phyloP scores from a whole-genome alignment of 352 stramenopile genomes.

The Pythium myriotylum region DNA sequence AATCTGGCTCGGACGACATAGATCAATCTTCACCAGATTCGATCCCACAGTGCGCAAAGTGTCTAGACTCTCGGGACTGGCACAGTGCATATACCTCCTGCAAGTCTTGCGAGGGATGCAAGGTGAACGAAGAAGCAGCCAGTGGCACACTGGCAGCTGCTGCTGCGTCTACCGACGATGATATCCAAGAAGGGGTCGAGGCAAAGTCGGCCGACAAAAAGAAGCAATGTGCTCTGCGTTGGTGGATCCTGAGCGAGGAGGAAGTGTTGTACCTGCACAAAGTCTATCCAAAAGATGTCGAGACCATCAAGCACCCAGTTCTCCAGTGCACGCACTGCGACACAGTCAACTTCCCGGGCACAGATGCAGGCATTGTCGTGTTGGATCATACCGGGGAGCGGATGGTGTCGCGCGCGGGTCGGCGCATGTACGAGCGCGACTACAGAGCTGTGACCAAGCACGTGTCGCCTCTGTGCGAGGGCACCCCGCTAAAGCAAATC shows the following conservation, averaged over 20 bases:
- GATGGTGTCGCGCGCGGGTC: constrained; percentile 67
- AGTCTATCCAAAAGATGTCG: constrained; percentile 50
- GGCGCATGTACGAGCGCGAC: constrained; percentile 79
- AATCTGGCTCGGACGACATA: constrained; percentile 26
- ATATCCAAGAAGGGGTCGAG: neutral
- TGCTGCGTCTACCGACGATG: constrained; percentile 4
- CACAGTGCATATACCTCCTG: constrained; percentile 32
- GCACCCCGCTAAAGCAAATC: constrained; percentile 62
- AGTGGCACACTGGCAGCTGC: neutral
- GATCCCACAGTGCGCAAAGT: constrained; percentile 57
- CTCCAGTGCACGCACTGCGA: constrained; percentile 76
- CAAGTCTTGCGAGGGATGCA: constrained; percentile 16
- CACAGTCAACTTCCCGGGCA: constrained; percentile 79
- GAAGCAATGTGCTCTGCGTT: constrained; percentile 36
- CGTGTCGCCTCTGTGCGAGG: constrained; percentile 72
- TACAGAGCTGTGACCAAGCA: constrained; percentile 82
- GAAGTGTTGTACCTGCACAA: constrained; percentile 66
- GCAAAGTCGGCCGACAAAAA: neutral
- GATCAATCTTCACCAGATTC: constrained; percentile 11
- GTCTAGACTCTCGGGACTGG: constrained; percentile 54
- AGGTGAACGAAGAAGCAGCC: neutral
- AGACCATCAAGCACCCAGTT: constrained; percentile 58
- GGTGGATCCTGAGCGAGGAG: constrained; percentile 80
- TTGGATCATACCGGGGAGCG: constrained; percentile 55
- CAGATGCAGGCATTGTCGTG: constrained; percentile 70